These are phyloP conservation scores for Aspergillus carlsbadensis DNA, from an alignment of 495 filamentous ascomycete species.

Conservation along the genomic window DNA sequence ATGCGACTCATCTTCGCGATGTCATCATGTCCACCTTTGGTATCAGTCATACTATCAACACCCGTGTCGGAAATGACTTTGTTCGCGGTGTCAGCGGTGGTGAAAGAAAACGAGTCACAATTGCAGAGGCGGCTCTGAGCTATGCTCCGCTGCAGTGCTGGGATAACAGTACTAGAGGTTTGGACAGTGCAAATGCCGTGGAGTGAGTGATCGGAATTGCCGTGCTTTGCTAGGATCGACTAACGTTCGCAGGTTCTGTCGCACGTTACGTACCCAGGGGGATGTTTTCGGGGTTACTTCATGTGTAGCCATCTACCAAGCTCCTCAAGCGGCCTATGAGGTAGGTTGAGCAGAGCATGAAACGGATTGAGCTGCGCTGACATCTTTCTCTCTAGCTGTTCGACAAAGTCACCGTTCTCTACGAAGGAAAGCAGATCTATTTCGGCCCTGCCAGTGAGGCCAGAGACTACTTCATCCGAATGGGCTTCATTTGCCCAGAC, in stretches of 20 bases:
- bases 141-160: slow-evolving; percentile 74
- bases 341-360: background rate
- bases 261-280: slow-evolving; percentile 71
- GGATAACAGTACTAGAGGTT: slow-evolving; percentile 85
- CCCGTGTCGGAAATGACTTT: slow-evolving; percentile 70
- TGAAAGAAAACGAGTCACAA: slow-evolving; percentile 57
- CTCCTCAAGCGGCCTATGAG: slow-evolving; percentile 78
- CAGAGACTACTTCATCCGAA: slow-evolving; percentile 59
- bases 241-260: slow-evolving; percentile 38
- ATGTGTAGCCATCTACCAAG: slow-evolving; percentile 83
- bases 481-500: slow-evolving; percentile 63
- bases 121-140: slow-evolving; percentile 62
- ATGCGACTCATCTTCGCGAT: slow-evolving; percentile 50
- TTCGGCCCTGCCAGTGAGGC: slow-evolving; percentile 62
- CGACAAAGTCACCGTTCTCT: slow-evolving; percentile 62
- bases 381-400: slow-evolving; percentile 32
- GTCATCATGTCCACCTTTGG: slow-evolving; percentile 67
- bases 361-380: background rate
- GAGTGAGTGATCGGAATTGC: slow-evolving; percentile 32
- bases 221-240: no score
- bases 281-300: slow-evolving; percentile 74
- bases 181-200: slow-evolving; percentile 82
- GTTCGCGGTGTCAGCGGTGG: slow-evolving; percentile 84
- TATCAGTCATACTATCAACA: slow-evolving; percentile 56
- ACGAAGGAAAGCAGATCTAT: slow-evolving; percentile 67